Evolutionary conservation across 192 early-diverging fungal species (phyloP), one percentile per base, ranked within the genome.

Genomic region (Allomyces macrogynus): DNA sequence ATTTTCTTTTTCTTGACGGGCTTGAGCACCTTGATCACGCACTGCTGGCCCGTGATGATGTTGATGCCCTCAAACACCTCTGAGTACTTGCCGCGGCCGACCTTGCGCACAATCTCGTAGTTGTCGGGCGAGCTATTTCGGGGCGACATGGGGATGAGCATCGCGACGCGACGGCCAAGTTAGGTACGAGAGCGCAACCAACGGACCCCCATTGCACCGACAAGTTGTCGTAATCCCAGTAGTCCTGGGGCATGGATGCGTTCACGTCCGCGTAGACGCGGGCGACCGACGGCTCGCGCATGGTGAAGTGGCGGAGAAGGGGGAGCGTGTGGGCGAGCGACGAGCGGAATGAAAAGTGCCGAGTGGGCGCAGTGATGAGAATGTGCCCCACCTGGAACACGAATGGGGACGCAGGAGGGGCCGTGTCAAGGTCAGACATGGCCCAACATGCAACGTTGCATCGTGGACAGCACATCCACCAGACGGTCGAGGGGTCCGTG

Each of bases 1-100:
- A 99, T 99, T 82, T 99, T 99, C 87, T 96, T 96, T 85, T 99
- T 99, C 81, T 99, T 99, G 69, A 99, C 92, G 5, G 95, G 95
- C 80, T 99, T 99, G 62, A 99, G 78, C 16, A 95, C 95, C 80
- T 99, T 99, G 82, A 99, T 99, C 67, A 93, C 89, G 77, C 95
- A 96, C 69, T 93, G 85, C 65, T 82, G 76, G 63, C 85, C 76
- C 74, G 88, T 94, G 64, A 80, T 78, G 24, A 91, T 78, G 75
- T 93, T 93, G 75, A 94, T 80, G n/a, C 93, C 95, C 75, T 99
- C 93, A 81, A 99, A 99, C 24, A 99, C 95, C 71, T 99, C 95
- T 2, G 90, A 93, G 81, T 99, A 99, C 77, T 99, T 99, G 62
- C 95, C 95, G 64, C 95, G 89, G 25, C 95, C 95, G 64, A 99